Evolutionary conservation across 2,329 filamentous ascomycete genomes (phyloP).

Genomic region (Botrytis cinerea): DNA sequence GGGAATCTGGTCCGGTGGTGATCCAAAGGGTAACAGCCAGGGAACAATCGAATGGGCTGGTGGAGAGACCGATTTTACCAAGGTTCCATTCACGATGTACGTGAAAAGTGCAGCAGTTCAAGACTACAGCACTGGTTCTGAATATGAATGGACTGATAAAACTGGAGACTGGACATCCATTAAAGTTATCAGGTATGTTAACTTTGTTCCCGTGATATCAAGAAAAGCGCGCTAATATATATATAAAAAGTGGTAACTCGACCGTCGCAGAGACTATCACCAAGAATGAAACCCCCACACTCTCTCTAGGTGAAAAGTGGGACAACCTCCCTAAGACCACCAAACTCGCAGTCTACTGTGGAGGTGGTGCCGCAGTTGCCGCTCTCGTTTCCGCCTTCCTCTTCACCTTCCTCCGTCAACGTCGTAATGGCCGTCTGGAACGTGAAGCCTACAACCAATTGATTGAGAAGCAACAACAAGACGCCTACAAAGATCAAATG

Average conservation of each 20-base stretch:
- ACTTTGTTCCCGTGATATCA: not conserved
- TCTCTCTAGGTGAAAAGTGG: constrained; percentile 56
- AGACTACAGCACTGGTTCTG: constrained; percentile 60
- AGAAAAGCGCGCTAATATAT: constrained; percentile 30
- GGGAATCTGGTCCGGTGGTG: constrained; percentile 66
- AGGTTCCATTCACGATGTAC: constrained; percentile 73
- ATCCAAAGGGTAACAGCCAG: constrained; percentile 52
- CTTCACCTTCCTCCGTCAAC: constrained; percentile 58
- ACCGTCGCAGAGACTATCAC: constrained; percentile 51
- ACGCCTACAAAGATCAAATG: constrained; percentile 37
- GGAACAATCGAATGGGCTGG: constrained; percentile 70
- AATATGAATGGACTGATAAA: constrained; percentile 65
- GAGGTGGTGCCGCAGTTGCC: constrained; percentile 49
- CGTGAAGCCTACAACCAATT: constrained; percentile 45
- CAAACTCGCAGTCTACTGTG: constrained; percentile 57
- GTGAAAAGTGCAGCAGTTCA: constrained; percentile 62
- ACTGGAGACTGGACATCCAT: constrained; percentile 66
- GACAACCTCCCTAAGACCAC: constrained; percentile 51
- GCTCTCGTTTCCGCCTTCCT: constrained; percentile 47
- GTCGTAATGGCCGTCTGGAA: constrained; percentile 54
- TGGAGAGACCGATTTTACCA: constrained; percentile 64
- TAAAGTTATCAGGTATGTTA: constrained; percentile 54
- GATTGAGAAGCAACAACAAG: constrained; percentile 39
- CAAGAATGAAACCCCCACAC: constrained; percentile 39
- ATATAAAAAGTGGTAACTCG: constrained; percentile 54